Evolutionary conservation across 1,139 yeast genomes (phyloP).

Genomic region (Pichia sp.): DNA sequence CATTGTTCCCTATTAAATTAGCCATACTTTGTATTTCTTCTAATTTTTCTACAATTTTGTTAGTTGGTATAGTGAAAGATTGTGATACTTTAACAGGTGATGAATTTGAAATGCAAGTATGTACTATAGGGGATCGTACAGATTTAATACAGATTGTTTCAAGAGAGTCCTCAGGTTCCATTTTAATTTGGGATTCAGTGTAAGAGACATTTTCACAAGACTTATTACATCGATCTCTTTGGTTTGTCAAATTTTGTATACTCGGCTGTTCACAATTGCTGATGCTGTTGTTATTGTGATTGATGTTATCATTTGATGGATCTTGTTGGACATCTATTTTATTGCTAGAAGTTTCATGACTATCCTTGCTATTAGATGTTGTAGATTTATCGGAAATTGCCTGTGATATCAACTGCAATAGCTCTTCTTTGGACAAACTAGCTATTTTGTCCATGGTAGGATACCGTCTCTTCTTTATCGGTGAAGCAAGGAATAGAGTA

Average conservation of each 20-base stretch:
- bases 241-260: too few relatives aligned
- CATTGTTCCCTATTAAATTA: constrained; percentile 11
- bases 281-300: too few relatives aligned
- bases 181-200: background rate
- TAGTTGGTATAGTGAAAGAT: constrained; percentile 10
- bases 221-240: too few relatives aligned
- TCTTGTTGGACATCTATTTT: background rate
- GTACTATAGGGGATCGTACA: background rate
- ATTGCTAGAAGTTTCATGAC: background rate
- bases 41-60: constrained; percentile 6
- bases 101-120: background rate
- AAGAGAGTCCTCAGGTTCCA: background rate
- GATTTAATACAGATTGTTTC: background rate
- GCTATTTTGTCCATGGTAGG: background rate
- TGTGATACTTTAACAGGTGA: background rate
- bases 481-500: background rate
- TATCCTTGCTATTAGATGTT: background rate
- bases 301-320: too few relatives aligned
- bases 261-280: too few relatives aligned
- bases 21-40: constrained; percentile 9
- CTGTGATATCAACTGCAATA: constrained; percentile 5
- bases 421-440: constrained; percentile 7
- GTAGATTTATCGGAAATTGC: constrained; percentile 6
- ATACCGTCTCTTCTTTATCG: background rate
- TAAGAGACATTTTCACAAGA: too few relatives aligned